Conservation (phyloP, 2,329 filamentous ascomycete species). For the Didymosphaeria variabile region DNA sequence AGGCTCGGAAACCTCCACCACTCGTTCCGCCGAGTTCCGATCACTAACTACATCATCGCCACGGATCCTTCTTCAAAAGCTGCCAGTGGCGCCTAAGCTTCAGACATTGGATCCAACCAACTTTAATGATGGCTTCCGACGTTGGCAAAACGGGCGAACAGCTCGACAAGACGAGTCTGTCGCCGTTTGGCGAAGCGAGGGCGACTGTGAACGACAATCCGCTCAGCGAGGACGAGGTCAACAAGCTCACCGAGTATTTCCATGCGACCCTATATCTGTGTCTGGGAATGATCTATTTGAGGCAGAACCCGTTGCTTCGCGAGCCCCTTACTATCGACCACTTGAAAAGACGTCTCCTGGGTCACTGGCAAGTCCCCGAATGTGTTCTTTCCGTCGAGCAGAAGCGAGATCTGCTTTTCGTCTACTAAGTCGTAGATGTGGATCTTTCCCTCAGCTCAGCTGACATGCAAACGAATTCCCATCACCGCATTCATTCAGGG, state of each 20-base stretch:
- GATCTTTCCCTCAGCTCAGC: neutral
- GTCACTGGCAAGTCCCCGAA: slow-evolving; percentile 65
- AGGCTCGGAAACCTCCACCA: neutral
- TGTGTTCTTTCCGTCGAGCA: too few species aligned
- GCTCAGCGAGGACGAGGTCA: slow-evolving; percentile 71
- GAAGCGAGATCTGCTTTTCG: neutral
- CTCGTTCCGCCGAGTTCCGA: slow-evolving; percentile 11
- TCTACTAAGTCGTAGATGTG: neutral
- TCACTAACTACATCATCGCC: slow-evolving; percentile 9
- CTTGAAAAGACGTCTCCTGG: slow-evolving; percentile 76
- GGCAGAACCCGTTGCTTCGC: slow-evolving; percentile 75
- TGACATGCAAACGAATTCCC: neutral
- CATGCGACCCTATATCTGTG: slow-evolving; percentile 78
- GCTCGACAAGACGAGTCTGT: slow-evolving; percentile 54
- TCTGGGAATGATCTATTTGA: slow-evolving; percentile 82
- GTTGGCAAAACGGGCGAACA: slow-evolving; percentile 39
- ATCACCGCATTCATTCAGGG: neutral
- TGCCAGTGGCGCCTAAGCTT: neutral
- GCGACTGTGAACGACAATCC: slow-evolving; percentile 69
- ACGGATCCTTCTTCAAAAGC: slow-evolving; percentile 1
- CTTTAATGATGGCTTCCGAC: slow-evolving; percentile 24
- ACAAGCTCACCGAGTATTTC: slow-evolving; percentile 77
- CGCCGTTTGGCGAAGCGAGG: slow-evolving; percentile 70
- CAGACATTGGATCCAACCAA: neutral
- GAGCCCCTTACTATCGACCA: slow-evolving; percentile 75